Conservation (phyloP, 768 basidiomycete species). For the Phlebiopsis gigantea region DNA sequence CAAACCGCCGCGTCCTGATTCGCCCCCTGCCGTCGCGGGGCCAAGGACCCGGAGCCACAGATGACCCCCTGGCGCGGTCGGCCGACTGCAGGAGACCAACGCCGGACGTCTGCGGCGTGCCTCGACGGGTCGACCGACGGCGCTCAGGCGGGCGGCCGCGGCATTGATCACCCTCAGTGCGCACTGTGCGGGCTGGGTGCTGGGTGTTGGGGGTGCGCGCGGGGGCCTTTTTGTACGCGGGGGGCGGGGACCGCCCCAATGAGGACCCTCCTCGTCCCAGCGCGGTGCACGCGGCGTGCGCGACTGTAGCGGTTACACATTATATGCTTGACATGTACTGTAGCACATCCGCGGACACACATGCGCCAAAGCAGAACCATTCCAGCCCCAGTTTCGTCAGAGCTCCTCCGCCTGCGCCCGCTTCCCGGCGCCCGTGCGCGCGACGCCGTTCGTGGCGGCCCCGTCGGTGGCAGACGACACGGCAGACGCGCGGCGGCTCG, state of each 20-base stretch:
- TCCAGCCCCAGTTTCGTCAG: too few relatives aligned
- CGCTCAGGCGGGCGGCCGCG: conserved; percentile 4
- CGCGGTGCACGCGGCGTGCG: background rate
- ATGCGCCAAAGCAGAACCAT: too few relatives aligned
- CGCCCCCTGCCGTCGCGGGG: too few relatives aligned
- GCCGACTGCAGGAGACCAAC: conserved; percentile 6
- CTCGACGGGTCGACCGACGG: background rate
- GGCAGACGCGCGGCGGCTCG: background rate
- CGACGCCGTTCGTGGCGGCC: background rate
- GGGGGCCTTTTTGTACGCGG: too few relatives aligned
- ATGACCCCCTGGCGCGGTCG: background rate
- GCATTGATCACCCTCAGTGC: conserved; percentile 14
- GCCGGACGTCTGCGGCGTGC: conserved; percentile 8
- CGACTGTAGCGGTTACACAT: too few relatives aligned
- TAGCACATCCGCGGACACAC: too few relatives aligned
- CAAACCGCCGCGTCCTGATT: background rate
- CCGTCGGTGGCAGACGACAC: background rate
- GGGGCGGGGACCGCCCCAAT: conserved; percentile 5
- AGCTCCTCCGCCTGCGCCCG: background rate
- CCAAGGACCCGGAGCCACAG: background rate
- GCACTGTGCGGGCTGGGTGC: background rate
- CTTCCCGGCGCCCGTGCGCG: background rate
- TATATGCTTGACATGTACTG: too few relatives aligned
- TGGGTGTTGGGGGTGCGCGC: too few relatives aligned
- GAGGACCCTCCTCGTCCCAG: background rate